These are phyloP conservation scores for Plectosphaerella cucumerina DNA, from an alignment of 2,329 filamentous ascomycete species.

Conservation along the genomic window DNA sequence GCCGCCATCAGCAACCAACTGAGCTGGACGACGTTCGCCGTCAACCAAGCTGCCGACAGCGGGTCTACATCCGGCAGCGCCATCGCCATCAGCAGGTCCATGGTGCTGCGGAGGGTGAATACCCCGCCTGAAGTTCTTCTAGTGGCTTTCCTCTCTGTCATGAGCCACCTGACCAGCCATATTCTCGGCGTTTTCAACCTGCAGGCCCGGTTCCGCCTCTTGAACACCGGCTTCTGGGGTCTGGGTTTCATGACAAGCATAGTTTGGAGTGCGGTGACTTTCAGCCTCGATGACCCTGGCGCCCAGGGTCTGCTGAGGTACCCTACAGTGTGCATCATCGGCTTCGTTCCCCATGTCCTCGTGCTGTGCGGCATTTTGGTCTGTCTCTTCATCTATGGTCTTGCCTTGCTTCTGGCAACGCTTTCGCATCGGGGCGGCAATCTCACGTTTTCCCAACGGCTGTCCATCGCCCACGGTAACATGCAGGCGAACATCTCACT, in stretches of 20 bases:
- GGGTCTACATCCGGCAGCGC: constrained; percentile 2
- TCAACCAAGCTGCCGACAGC: constrained; percentile 33
- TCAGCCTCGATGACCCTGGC: constrained; percentile 55
- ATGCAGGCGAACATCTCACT: constrained; percentile 90
- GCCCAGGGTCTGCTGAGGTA: constrained; percentile 73
- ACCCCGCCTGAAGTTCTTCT: constrained; percentile 85
- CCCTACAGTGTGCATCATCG: constrained; percentile 90
- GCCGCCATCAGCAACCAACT: constrained; percentile 78
- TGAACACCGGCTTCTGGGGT: constrained; percentile 88
- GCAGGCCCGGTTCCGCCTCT: constrained; percentile 73
- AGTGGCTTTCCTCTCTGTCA: constrained; percentile 80
- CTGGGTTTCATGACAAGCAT: constrained; percentile 86
- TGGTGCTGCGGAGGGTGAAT: constrained; percentile 77
- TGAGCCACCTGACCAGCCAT: constrained; percentile 85
- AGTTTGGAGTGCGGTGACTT: constrained; percentile 66
- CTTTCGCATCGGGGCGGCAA: constrained; percentile 35
- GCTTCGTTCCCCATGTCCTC: constrained; percentile 90
- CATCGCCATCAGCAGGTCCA: constrained; percentile 47
- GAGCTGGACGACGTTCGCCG: constrained; percentile 62
- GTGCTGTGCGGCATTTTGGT: constrained; percentile 74
- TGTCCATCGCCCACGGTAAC: constrained; percentile 73
- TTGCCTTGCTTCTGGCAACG: constrained; percentile 74
- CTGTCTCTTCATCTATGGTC: constrained; percentile 71
- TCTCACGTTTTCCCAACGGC: constrained; percentile 52
- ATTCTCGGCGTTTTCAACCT: constrained; percentile 74